phyloP scores from a whole-genome alignment of 306 rosid genomes.

The Vigna angularis region DNA sequence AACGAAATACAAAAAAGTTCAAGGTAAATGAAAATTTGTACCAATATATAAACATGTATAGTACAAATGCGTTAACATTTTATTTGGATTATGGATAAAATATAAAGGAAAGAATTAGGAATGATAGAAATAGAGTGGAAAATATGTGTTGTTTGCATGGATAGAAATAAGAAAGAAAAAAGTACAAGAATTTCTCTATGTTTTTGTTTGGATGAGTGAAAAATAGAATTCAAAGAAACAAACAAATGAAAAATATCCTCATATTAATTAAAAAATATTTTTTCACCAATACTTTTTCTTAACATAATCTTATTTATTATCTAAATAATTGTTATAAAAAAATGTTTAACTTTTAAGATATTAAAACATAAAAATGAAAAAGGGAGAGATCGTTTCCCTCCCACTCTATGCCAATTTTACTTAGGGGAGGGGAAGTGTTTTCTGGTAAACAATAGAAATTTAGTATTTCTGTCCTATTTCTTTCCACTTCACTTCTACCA shows the following conservation, averaged over 20 bases:
- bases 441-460: background rate
- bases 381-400: background rate
- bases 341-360: background rate
- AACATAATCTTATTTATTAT: background rate
- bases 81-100: background rate
- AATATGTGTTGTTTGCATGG: background rate
- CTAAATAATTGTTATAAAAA: background rate
- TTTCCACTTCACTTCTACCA: background rate
- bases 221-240: background rate
- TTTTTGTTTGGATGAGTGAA: background rate
- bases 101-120: background rate
- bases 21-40: constrained; percentile 24
- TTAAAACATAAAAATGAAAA: background rate
- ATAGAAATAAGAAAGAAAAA: background rate
- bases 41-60: background rate
- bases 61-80: background rate
- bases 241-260: background rate
- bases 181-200: background rate
- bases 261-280: background rate
- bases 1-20: constrained; percentile 15
- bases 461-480: background rate
- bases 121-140: background rate
- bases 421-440: background rate
- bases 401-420: background rate
- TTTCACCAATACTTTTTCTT: background rate